Conservation (phyloP, 116 monocot genomes). For the Papilionanthe hybrid region DNA sequence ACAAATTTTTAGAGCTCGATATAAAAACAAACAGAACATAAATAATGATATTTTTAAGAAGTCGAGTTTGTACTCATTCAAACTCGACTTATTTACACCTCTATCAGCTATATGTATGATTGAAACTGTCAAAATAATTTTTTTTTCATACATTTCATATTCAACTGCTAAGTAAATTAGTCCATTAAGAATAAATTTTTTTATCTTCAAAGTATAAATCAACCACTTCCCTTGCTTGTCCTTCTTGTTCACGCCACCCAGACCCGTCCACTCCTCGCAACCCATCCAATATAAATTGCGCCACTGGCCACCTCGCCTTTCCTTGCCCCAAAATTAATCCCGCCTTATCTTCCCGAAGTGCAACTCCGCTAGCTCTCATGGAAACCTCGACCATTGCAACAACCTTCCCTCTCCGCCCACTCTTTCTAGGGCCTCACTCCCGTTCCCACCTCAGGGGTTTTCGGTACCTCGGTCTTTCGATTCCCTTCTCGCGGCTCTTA, state of each 20-base stretch:
- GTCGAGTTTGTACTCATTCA: too few relatives aligned
- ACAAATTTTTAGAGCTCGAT: too few relatives aligned
- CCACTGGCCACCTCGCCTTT: not conserved
- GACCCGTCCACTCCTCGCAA: not conserved
- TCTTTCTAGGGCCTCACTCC: not conserved
- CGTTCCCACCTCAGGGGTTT: not conserved
- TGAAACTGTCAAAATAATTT: too few relatives aligned
- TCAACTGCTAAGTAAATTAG: too few relatives aligned
- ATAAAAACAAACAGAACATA: too few relatives aligned
- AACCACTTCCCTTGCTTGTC: not conserved
- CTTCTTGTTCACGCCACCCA: not conserved
- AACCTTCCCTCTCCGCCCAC: constrained; percentile 6
- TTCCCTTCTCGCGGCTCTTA: constrained; percentile 11
- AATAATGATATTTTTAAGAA: too few relatives aligned
- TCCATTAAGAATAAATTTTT: too few relatives aligned
- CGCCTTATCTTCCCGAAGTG: not conserved
- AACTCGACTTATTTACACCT: too few relatives aligned
- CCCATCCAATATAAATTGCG: not conserved
- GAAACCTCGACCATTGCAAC: not conserved
- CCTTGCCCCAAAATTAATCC: not conserved
- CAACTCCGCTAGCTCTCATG: not conserved
- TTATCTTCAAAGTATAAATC: too few relatives aligned
- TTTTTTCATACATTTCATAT: too few relatives aligned
- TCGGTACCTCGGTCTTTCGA: constrained; percentile 11
- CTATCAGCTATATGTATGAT: too few relatives aligned